phyloP scores from a whole-genome alignment of 129 eudicot species.

The Calendula officinalis region DNA sequence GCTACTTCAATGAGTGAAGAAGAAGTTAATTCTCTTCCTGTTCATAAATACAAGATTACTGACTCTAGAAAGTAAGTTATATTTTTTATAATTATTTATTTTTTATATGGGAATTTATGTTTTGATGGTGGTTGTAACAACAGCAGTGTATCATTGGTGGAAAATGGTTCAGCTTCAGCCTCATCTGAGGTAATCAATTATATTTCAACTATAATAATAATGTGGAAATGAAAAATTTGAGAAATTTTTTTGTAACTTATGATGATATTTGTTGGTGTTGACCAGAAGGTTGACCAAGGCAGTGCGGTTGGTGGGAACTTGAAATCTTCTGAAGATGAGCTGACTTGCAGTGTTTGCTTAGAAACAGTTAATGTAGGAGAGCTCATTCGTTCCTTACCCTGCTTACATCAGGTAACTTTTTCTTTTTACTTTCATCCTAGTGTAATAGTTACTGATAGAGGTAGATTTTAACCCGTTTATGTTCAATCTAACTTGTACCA shows the following conservation, averaged over 20 bases:
- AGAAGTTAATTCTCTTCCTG: conserved; percentile 84
- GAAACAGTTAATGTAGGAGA: conserved; percentile 89
- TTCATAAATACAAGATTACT: conserved; percentile 68
- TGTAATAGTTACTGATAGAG: neutral
- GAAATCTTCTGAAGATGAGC: conserved; percentile 67
- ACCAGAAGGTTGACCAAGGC: conserved; percentile 58
- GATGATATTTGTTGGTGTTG: conserved; percentile 3
- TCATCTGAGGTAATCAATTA: conserved; percentile 38
- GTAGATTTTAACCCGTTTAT: neutral
- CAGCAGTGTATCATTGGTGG: conserved; percentile 5
- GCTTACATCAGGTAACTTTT: conserved; percentile 72
- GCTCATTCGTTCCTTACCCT: conserved; percentile 82
- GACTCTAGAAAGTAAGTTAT: conserved; percentile 19
- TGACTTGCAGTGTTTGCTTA: conserved; percentile 93
- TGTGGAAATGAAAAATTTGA: too few relatives aligned
- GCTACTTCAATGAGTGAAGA: conserved; percentile 78
- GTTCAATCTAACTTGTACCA: too few relatives aligned
- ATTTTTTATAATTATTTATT: too few relatives aligned
- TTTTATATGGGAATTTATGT: neutral
- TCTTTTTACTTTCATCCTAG: neutral
- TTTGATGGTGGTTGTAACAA: conserved; percentile 6
- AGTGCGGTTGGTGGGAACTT: conserved; percentile 19
- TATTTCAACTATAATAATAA: neutral
- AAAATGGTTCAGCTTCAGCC: conserved; percentile 26
- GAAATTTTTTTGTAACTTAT: neutral